Base-by-base conservation (phyloP, 2,329 filamentous ascomycete genomes). In the Cytospora piceicola region DNA sequence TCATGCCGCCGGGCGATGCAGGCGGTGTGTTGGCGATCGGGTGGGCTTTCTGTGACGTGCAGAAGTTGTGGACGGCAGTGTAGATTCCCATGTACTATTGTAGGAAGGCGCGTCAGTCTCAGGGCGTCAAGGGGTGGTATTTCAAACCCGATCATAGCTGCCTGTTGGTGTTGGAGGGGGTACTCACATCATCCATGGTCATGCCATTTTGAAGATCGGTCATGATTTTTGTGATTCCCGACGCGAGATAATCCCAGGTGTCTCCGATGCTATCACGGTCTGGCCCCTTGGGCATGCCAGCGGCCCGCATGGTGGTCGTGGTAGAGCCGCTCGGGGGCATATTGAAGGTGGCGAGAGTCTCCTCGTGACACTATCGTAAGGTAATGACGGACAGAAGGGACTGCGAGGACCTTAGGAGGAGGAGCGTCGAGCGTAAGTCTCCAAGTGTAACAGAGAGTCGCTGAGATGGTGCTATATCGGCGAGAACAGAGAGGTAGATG, bases 51-150 rank as follows among this genome's bases (percentile, higher is more conserved):
- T 98, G 95, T 29, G 95, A 97, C 64, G 95, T 99, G 78, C 95
- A 99, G 79, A 99, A 99, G 81, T 99, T 97, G 81, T 99, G 95
- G 58, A 99, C 95, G 68, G 94, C 93, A 61, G 94, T 97, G 80
- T 98, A 98, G 67, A 97, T 88, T 64, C 92, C 93, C 94, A 98
- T 97, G 80, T 98, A 98, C 83, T 90, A 75, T 30, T 68, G 57
- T 65, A 54, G 39, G 56, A n/a, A 5, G 17, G 17, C n/a, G 58
- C 22, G n/a, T 58, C 51, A 55, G 68, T 72, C 36, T n/a, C 27
- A 29, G 27, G 72, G 67, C 5, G 42, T 49, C 32, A 39, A 55
- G 36, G 63, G 70, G 63, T 70, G 7, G 69, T 53, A 61, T 52
- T 58, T 22, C 34, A 55, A 30, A 5, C 32, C 32, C 11, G 22